Evolutionary conservation across 1,139 yeast genomes (phyloP), one percentile per base, ranked within the genome.

Genomic region (Suhomyces terraborum): DNA sequence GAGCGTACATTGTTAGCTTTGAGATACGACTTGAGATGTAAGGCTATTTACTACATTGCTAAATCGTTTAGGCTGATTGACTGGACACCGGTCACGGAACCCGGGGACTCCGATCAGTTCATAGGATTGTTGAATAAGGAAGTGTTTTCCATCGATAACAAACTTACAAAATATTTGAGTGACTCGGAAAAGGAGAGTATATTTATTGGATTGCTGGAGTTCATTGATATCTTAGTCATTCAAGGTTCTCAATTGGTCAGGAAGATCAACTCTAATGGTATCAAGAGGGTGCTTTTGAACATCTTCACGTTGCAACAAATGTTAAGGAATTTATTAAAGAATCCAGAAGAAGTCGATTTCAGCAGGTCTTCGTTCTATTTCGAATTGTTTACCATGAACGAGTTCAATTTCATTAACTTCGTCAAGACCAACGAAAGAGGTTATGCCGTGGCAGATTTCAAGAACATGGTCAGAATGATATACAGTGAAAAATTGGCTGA

Each of bases 301-400:
- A 81, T 87, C 25, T 75, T 80, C 42, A 83, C 87, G 0, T 63
- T 88, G 36, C 95, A 86, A 62, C 95, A 87, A 56, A 79, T 83
- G 73, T 74, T 84, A 46, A 75, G 88, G 51, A 81, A 80, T 45
- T 70, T 86, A 17, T 75, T 80, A 51, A 61, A 66, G 16, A 73
- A 76, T 37, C 82, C 88, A 0, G 76, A 77, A 36, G 65, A 67
- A n/a, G 80, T 84, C 6, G 79, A 81, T 49, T 83, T 86, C 62
- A 62, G 75, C 14, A 64, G 69, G 30, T 75, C 88, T 0, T 64
- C 84, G 4, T 61, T 67, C 8, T 87, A 81, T 61, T 87, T 80
- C 57, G 80, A 80, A 33, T 55, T 79, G 53, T 72, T 78, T 58
- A 69, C 77, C 8, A 53, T 62, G 42, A 67, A 72, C 41, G 79